Evolutionary conservation across 768 basidiomycete genomes (phyloP).

Genomic region (Cystofilobasidium capitatum): DNA sequence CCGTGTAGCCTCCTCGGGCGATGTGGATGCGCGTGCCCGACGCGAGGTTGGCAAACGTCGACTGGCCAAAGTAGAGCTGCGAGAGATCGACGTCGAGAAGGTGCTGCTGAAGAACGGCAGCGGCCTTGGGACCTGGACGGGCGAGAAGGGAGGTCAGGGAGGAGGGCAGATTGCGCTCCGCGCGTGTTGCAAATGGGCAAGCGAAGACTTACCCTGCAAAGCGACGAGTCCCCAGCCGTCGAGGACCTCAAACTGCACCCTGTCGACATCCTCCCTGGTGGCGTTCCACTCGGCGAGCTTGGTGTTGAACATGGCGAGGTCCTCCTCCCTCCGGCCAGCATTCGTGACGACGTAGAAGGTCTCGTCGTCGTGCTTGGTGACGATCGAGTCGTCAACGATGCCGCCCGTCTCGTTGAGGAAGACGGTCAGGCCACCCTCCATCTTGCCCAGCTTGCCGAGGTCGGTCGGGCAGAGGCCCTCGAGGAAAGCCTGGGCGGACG

Average conservation of each 20-base stretch:
- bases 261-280: constrained; percentile 42
- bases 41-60: constrained; percentile 43
- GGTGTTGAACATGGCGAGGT: constrained; percentile 63
- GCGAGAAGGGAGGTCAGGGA: not conserved
- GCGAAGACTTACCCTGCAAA: constrained; percentile 57
- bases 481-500: constrained; percentile 67
- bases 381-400: constrained; percentile 78
- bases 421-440: constrained; percentile 67
- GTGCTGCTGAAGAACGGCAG: constrained; percentile 63
- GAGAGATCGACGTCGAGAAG: constrained; percentile 55
- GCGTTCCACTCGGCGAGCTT: constrained; percentile 71
- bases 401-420: constrained; percentile 81
- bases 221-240: constrained; percentile 82
- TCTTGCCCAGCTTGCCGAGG: not conserved
- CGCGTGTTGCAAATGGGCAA: not conserved
- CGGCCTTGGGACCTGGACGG: constrained; percentile 63
- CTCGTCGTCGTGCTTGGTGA: constrained; percentile 56
- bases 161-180: not conserved
- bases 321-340: constrained; percentile 72
- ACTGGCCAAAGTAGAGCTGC: constrained; percentile 70
- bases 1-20: constrained; percentile 91
- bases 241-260: constrained; percentile 70
- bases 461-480: constrained; percentile 67
- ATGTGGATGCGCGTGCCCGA: constrained; percentile 45
- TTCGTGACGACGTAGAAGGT: constrained; percentile 95